These are phyloP conservation scores for Chrysanthemum seticuspe DNA, from an alignment of 129 eudicot genomes.

Conservation along the genomic window DNA sequence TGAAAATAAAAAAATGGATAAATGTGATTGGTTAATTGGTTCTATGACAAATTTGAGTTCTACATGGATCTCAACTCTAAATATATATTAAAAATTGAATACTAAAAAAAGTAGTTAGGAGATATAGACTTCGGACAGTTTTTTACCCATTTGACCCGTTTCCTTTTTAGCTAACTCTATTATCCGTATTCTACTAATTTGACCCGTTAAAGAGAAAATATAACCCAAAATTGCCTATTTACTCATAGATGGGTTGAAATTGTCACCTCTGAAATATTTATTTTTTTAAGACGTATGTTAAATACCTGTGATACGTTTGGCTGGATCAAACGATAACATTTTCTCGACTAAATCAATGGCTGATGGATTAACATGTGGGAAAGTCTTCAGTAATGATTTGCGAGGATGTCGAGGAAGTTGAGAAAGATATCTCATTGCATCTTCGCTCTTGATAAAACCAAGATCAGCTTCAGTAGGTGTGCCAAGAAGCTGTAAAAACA, in stretches of 20 bases:
- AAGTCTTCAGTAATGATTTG: conserved; percentile 46
- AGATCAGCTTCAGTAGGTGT: conserved; percentile 80
- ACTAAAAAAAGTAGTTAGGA: too few relatives aligned
- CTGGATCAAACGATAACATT: conserved; percentile 78
- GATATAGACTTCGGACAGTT: neutral
- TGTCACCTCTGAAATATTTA: neutral
- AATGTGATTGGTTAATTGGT: too few relatives aligned
- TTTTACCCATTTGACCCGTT: neutral
- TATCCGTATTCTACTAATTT: neutral
- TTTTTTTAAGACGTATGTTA: neutral
- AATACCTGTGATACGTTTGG: conserved; percentile 80
- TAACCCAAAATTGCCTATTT: neutral
- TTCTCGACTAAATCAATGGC: conserved; percentile 85
- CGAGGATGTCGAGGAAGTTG: conserved; percentile 79
- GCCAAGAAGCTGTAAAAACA: conserved; percentile 61
- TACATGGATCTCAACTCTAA: too few relatives aligned
- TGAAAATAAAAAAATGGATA: too few relatives aligned
- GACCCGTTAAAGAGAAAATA: neutral
- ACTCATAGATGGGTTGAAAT: neutral
- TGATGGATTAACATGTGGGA: conserved; percentile 77
- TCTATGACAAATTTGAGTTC: too few relatives aligned
- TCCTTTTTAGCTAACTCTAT: neutral
- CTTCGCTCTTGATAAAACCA: conserved; percentile 60
- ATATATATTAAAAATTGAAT: too few relatives aligned
- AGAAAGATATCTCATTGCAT: conserved; percentile 70